Base-by-base conservation (phyloP, 2,329 filamentous ascomycete species). In the Furcasterigmium furcatum region DNA sequence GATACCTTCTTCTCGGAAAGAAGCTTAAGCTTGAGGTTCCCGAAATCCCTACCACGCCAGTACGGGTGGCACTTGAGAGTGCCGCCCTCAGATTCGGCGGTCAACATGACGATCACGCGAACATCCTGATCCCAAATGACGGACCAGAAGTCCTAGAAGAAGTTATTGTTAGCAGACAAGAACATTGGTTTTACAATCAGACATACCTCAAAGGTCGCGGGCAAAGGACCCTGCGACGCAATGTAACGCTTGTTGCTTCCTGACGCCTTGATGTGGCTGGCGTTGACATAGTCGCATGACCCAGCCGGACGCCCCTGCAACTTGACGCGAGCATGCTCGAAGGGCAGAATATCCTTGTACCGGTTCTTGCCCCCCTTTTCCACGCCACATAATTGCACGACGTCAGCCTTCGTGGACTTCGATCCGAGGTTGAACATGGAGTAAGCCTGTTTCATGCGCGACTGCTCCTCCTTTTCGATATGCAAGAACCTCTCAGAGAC, bases 321-420 rank as follows among this genome's bases (percentile, higher is more conserved):
- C 53, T 82, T 90, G 44, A 99, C 94, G 48, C 94, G 77, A 3
- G 90, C 85, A 65, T 99, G 94, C 59, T 97, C 92, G 61, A 95
- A 99, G 0, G 94, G 94, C 68, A 95, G 85, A 46, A 97, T 96
- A 55, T 96, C 95, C 70, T 96, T 97, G 72, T 99, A 99, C 9
- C 94, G 82, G 57, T 99, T 99, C 72, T 97, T 97, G 16, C 77
- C 82, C 8, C 94, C 94, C 64, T 96, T 94, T 59, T 99, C 94
- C 24, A 99, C 87, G 8, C 94, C 94, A 0, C 88, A 94, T 43
- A 99, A 82, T 55, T 89, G 86, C 8, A 95, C 80, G 19, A 67
- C 53, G 54, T 47, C 53, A 14, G 46, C 51, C 13, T 45, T 41
- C 36, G 43, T 48, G 16, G 47, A 49, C 18, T 70, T 62, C 2